A percentile compares a stretch with the other conserved stretches of the same genome.
phyloP scores from a whole-genome alignment of 345 rosid species.

The Pseudoturritis turrita region DNA sequence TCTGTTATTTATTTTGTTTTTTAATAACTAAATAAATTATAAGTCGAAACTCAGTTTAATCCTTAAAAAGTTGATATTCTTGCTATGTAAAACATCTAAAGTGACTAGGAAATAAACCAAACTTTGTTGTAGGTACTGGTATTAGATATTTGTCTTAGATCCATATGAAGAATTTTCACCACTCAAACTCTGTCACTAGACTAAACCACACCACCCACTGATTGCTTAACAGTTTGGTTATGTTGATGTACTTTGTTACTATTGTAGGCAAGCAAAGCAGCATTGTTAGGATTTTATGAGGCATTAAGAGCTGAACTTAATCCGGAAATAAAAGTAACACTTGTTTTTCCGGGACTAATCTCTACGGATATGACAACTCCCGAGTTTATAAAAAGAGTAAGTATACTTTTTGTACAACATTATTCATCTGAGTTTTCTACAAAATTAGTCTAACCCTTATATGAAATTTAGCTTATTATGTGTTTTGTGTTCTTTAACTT shows the following conservation, averaged over 20 bases:
- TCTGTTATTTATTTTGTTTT: too few species aligned
- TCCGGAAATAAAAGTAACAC: conserved; percentile 34
- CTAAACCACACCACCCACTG: too few species aligned
- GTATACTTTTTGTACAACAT: background rate
- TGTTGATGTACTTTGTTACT: background rate
- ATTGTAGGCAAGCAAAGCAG: conserved; percentile 49
- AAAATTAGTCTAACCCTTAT: background rate
- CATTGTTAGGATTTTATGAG: conserved; percentile 36
- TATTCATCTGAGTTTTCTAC: too few species aligned
- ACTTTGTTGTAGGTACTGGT: too few species aligned
- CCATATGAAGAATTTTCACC: too few species aligned
- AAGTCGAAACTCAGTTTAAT: too few species aligned
- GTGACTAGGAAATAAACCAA: too few species aligned
- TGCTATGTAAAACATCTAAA: too few species aligned
- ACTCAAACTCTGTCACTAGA: too few species aligned
- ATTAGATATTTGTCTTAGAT: too few species aligned
- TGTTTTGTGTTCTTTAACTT: background rate
- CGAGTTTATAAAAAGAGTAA: background rate
- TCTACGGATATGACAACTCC: conserved; percentile 17
- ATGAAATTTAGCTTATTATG: background rate
- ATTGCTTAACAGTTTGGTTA: too few species aligned
- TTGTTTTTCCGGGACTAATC: conserved; percentile 42
- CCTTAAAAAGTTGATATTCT: too few species aligned
- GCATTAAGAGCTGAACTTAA: conserved; percentile 40
- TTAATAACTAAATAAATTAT: background rate